Evolutionary conservation across 495 filamentous ascomycete genomes (phyloP).

Genomic region (Pseudevernia furfuracea): DNA sequence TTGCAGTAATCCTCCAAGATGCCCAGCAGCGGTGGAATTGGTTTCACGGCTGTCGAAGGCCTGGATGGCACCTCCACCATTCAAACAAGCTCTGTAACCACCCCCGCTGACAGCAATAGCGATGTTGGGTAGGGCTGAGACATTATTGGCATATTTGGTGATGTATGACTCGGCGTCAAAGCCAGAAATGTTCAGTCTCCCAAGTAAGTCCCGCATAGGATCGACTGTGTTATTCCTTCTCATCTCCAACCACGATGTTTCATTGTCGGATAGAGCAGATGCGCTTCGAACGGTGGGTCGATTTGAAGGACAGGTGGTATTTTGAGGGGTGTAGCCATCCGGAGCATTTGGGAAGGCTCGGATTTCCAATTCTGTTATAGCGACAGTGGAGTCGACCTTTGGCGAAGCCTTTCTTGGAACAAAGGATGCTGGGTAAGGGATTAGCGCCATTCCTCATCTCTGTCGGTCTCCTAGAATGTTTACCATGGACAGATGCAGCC

Average conservation of each 20-base stretch:
- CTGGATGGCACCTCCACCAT: conserved; percentile 77
- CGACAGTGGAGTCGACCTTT: conserved; percentile 7
- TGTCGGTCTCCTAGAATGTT: background rate
- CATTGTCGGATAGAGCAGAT: conserved; percentile 51
- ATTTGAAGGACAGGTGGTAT: conserved; percentile 36
- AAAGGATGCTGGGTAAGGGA: conserved; percentile 3
- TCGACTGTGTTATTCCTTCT: conserved; percentile 48
- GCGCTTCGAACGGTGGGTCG: conserved; percentile 51
- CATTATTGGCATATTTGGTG: conserved; percentile 45
- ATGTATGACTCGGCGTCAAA: conserved; percentile 73
- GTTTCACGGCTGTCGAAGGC: conserved; percentile 74
- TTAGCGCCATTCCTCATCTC: background rate
- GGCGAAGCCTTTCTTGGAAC: background rate
- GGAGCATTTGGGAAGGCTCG: conserved; percentile 42
- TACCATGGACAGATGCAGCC: conserved; percentile 10
- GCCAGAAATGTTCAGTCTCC: conserved; percentile 60
- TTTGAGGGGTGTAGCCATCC: conserved; percentile 39
- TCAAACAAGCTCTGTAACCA: conserved; percentile 82
- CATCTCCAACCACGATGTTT: conserved; percentile 58
- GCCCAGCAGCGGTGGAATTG: conserved; percentile 56
- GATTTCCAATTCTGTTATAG: background rate
- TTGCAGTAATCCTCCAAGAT: conserved; percentile 81
- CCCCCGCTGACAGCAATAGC: conserved; percentile 56
- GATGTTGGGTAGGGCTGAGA: conserved; percentile 52
- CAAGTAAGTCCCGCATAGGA: conserved; percentile 67